Percentiles rank a stretch among this genome's conserved stretches.
Evolutionary conservation across 257 asterid species (phyloP).

Genomic region (Jacaranda copaia): DNA sequence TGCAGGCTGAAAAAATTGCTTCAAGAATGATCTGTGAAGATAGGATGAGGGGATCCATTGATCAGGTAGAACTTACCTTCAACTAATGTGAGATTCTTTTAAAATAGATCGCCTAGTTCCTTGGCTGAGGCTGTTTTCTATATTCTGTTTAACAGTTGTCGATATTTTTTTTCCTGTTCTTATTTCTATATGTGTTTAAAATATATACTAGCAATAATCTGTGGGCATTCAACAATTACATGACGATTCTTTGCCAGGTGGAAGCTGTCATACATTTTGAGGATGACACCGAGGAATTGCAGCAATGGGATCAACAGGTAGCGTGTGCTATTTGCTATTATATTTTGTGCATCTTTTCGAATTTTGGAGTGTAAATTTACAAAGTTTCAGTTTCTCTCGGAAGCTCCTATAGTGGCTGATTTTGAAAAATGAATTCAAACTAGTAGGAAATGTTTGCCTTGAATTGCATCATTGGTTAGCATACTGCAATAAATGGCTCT

Average conservation of each 20-base stretch:
- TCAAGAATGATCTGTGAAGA: constrained; percentile 97
- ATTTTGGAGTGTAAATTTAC: neutral
- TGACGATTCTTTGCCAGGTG: constrained; percentile 57
- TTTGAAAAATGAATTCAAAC: neutral
- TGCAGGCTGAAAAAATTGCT: constrained; percentile 98
- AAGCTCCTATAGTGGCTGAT: neutral
- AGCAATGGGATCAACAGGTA: constrained; percentile 99
- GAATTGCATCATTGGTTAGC: constrained; percentile 9
- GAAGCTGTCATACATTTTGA: constrained; percentile 97
- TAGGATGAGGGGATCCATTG: constrained; percentile 97
- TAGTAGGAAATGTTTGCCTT: neutral
- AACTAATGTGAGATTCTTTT: neutral
- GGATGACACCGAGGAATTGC: constrained; percentile 94
- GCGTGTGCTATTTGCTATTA: constrained; percentile 9
- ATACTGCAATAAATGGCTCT: constrained; percentile 3
- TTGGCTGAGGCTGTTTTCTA: constrained; percentile 13
- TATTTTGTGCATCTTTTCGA: constrained; percentile 13
- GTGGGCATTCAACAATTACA: constrained; percentile 13
- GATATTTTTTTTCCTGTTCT: neutral
- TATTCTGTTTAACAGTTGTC: constrained; percentile 9
- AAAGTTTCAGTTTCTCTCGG: neutral
- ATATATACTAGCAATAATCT: constrained; percentile 2
- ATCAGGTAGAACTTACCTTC: constrained; percentile 65
- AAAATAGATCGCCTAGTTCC: neutral
- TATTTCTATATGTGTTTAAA: neutral